Evolutionary conservation across 257 asterid species (phyloP).

Genomic region (Gentiana macrophylla): DNA sequence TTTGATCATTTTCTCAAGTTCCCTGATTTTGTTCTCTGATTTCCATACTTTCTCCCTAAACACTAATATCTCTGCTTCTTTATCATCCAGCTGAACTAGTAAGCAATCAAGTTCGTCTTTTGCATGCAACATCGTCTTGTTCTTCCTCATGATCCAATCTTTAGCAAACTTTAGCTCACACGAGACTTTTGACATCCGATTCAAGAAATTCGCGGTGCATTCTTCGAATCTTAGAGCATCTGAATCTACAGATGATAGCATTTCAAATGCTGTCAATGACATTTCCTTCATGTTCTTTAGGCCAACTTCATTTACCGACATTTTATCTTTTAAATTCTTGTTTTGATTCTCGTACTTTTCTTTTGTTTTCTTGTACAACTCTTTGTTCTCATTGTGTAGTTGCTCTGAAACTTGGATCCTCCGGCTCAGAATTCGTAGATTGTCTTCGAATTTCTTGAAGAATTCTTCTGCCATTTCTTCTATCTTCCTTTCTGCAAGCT

Average conservation of each 20-base stretch:
- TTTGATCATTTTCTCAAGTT: conserved; percentile 46
- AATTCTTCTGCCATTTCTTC: conserved; percentile 64
- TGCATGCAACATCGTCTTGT: conserved; percentile 22
- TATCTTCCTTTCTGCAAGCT: conserved; percentile 36
- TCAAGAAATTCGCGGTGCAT: conserved; percentile 38
- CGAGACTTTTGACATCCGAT: conserved; percentile 57
- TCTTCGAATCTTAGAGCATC: conserved; percentile 51
- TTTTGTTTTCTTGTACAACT: conserved; percentile 44
- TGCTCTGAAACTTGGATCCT: conserved; percentile 85
- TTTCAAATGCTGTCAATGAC: conserved; percentile 34
- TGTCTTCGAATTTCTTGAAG: conserved; percentile 56
- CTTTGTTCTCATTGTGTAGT: conserved; percentile 62
- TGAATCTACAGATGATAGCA: conserved; percentile 40
- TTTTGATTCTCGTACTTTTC: conserved; percentile 28
- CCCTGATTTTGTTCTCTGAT: conserved; percentile 54
- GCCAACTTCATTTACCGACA: conserved; percentile 13
- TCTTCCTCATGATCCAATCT: conserved; percentile 61
- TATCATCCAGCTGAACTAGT: conserved; percentile 44
- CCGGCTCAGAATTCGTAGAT: conserved; percentile 55
- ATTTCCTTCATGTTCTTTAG: conserved; percentile 34
- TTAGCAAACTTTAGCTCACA: conserved; percentile 58
- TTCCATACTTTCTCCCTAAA: conserved; percentile 58
- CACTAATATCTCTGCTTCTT: conserved; percentile 55
- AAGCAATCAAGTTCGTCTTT: conserved; percentile 47
- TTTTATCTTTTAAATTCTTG: conserved; percentile 27